Percentiles rank a stretch among this genome's conserved stretches.
Evolutionary conservation across 441 rosid genomes (phyloP).

Genomic region (Biscutella laevigata): DNA sequence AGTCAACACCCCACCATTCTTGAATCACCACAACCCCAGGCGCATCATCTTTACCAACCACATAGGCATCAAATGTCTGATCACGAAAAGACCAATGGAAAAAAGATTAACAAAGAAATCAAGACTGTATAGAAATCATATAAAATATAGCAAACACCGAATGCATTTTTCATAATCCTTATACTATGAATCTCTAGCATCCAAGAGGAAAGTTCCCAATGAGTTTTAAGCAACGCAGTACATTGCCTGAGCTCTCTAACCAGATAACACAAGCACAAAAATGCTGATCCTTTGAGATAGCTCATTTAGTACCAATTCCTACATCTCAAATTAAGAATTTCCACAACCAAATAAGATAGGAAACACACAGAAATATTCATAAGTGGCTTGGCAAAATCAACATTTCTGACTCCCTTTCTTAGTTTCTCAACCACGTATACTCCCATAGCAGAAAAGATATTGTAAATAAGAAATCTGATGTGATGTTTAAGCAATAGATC

Average conservation of each 20-base stretch:
- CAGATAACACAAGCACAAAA: not conserved
- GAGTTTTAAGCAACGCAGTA: not conserved
- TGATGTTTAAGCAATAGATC: too few species aligned
- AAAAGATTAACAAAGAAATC: too few species aligned
- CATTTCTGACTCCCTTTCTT: not conserved
- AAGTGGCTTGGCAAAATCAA: not conserved
- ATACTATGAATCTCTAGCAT: not conserved
- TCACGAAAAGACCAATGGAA: conserved; percentile 13
- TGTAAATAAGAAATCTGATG: not conserved
- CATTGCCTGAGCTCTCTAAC: not conserved
- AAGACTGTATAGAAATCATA: not conserved
- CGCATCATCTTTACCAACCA: conserved; percentile 82
- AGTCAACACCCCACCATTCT: conserved; percentile 99
- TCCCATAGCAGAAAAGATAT: not conserved
- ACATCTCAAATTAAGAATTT: not conserved
- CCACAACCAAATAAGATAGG: not conserved
- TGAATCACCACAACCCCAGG: conserved; percentile 89
- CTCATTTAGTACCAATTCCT: not conserved
- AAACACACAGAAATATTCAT: not conserved
- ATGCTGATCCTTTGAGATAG: not conserved
- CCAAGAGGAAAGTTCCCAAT: not conserved
- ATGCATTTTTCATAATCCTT: not conserved
- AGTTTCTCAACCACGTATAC: not conserved
- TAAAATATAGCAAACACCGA: not conserved
- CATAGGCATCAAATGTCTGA: conserved; percentile 81